Base-by-base conservation (phyloP, 352 stramenopile genomes). In the Globisporangium ultimum region DNA sequence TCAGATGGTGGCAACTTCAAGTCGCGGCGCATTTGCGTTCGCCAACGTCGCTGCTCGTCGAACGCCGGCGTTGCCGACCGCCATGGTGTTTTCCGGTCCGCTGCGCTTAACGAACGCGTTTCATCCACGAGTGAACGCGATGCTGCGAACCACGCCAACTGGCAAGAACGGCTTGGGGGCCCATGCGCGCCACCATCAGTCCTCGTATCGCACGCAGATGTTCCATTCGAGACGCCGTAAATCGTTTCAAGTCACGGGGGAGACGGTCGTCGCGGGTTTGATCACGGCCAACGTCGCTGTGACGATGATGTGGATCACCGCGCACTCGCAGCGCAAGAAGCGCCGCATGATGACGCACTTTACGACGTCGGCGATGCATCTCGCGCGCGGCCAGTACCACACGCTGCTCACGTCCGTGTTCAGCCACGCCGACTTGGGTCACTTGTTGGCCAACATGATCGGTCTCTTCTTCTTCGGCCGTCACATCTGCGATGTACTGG, bases 381-480 rank as follows among this genome's bases (percentile, higher is more conserved):
- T 94, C 17, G 60, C 64, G 53, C 70, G 79, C 15, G 77, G 81
- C 1, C 67, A 75, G 18, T 88, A 89, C 68, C 80, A 92, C 66
- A 93, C 85, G 56, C 74, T 92, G 20, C 57, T 91, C 36, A 93
- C 79, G 9, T 72, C 72, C 1, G 77, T 84, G 42, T 94, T 94
- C 63, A 92, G 80, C 53, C 80, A 93, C 58, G 70, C 71, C 5
- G 67, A 81, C 2, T 14, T 76, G 12, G 66, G 68, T 17, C 83
- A 93, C 59, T 54, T 94, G 38, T 60, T 78, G 5, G 67, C 77
- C 60, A 94, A 92, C 56, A 91, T 89, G 74, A 47, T 92, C 24
- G 85, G 80, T 6, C 66, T 92, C 9, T 91, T 75, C 60, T 92
- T 92, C 67, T 92, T 92, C 47, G 82, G 85, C 0, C 67, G 72